These are phyloP conservation scores for Blastosporella zonata DNA, from an alignment of 1,284 basidiomycete genomes.

Conservation along the genomic window DNA sequence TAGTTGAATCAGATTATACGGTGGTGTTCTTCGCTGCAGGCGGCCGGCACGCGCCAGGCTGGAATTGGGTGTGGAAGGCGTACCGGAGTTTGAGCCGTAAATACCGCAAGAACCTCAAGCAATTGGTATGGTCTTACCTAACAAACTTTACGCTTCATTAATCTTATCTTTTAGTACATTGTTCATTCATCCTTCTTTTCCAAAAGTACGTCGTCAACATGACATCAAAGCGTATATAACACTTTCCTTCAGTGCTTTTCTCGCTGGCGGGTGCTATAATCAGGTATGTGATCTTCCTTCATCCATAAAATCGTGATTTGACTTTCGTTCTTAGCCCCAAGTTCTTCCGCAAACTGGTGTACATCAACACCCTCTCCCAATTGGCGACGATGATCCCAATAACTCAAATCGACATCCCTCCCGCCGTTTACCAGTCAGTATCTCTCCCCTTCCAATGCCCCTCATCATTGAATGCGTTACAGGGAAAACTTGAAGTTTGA, in stretches of 20 bases:
- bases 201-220: constrained; percentile 54
- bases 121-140: constrained; percentile 48
- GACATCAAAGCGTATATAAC: constrained; percentile 5
- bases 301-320: not conserved
- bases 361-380: constrained; percentile 71
- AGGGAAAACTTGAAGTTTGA: constrained; percentile 78
- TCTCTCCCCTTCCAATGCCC: not conserved
- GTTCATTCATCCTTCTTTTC: constrained; percentile 87
- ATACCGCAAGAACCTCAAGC: constrained; percentile 86
- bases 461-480: constrained; percentile 5
- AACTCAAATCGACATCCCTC: constrained; percentile 82
- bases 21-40: constrained; percentile 84
- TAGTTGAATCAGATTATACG: constrained; percentile 85
- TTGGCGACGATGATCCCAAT: constrained; percentile 74
- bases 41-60: constrained; percentile 69
- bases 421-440: constrained; percentile 72
- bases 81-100: constrained; percentile 78
- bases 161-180: constrained; percentile 54
- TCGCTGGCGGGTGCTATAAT: constrained; percentile 83
- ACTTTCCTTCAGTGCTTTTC: constrained; percentile 62
- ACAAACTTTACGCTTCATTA: not conserved
- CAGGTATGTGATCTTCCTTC: constrained; percentile 41
- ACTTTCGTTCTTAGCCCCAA: constrained; percentile 56
- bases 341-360: constrained; percentile 81
- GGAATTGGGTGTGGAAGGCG: constrained; percentile 91